phyloP scores from a whole-genome alignment of 2,329 filamentous ascomycete genomes.

The Diplodia seriata region DNA sequence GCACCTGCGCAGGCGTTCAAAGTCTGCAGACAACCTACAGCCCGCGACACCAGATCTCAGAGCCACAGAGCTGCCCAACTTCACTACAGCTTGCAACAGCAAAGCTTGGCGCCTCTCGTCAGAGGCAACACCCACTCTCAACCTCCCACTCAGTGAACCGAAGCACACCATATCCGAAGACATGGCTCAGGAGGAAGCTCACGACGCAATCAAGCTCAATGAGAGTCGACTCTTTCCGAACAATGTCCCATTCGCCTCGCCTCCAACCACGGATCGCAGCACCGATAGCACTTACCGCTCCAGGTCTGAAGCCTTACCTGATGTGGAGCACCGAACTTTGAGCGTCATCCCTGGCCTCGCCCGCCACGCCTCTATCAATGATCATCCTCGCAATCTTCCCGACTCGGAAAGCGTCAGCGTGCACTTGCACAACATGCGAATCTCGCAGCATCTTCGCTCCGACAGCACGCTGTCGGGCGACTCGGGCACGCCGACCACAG shows the following conservation, averaged over 20 bases:
- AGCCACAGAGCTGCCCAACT: not conserved
- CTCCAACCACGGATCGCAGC: not conserved
- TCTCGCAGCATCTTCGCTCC: slow-evolving; percentile 54
- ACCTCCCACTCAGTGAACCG: not conserved
- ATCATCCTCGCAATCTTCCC: slow-evolving; percentile 10
- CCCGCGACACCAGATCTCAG: slow-evolving; percentile 1
- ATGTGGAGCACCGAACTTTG: slow-evolving; percentile 37
- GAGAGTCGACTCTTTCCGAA: not conserved
- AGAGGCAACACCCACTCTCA: not conserved
- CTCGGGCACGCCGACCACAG: not conserved
- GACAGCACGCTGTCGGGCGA: slow-evolving; percentile 33
- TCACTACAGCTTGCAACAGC: slow-evolving; percentile 6
- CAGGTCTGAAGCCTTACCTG: slow-evolving; percentile 16
- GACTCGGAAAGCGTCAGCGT: slow-evolving; percentile 35
- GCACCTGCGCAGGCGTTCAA: slow-evolving; percentile 11
- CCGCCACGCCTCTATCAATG: slow-evolving; percentile 9
- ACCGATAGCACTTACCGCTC: not conserved
- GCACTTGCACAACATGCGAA: slow-evolving; percentile 54
- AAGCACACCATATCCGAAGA: not conserved
- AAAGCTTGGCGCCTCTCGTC: not conserved
- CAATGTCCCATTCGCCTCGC: not conserved
- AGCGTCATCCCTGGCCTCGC: not conserved
- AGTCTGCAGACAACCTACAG: not conserved
- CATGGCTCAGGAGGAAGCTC: not conserved
- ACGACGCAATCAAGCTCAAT: not conserved